A percentile compares a stretch with the other conserved stretches of the same genome.
Conservation (phyloP, 2,329 filamentous ascomycete species). For the Hymenoscyphus repandus region DNA sequence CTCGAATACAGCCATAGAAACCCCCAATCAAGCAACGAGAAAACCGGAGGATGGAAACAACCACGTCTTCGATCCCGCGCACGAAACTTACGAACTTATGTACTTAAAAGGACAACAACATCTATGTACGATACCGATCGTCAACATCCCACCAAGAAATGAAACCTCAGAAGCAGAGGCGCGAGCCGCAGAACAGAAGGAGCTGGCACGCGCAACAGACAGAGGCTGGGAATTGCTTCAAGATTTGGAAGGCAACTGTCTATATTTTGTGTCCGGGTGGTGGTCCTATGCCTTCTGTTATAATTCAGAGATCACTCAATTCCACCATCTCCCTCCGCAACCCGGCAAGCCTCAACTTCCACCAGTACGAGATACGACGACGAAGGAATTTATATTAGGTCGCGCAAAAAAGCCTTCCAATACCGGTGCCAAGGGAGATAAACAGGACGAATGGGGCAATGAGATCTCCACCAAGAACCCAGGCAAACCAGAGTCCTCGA, state of each 20-base stretch:
- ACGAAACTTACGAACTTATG: constrained; percentile 51
- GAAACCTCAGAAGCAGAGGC: constrained; percentile 45
- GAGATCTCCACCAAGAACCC: constrained; percentile 23
- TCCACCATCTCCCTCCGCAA: constrained; percentile 61
- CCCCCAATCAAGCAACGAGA: constrained; percentile 11
- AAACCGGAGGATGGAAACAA: constrained; percentile 2
- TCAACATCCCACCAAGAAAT: constrained; percentile 41
- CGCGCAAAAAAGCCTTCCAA: constrained; percentile 36
- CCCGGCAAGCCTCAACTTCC: constrained; percentile 57
- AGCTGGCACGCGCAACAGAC: constrained; percentile 60
- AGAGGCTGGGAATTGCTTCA: constrained; percentile 63
- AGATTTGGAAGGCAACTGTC: constrained; percentile 62
- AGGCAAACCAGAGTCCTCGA: constrained; percentile 26
- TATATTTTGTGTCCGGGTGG: constrained; percentile 69
- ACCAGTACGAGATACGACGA: constrained; percentile 59
- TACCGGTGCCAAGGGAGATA: constrained; percentile 23
- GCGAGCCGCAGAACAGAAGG: constrained; percentile 58
- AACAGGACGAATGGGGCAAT: constrained; percentile 32
- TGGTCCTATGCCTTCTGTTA: constrained; percentile 76
- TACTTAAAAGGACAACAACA: constrained; percentile 52
- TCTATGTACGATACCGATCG: constrained; percentile 60
- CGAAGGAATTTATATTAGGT: constrained; percentile 60
- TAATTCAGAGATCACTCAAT: constrained; percentile 65
- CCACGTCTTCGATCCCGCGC: constrained; percentile 20
- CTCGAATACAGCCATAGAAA: constrained; percentile 23